Conservation (phyloP, 2,329 filamentous ascomycete species). For the Conoideocrella luteorostrata region DNA sequence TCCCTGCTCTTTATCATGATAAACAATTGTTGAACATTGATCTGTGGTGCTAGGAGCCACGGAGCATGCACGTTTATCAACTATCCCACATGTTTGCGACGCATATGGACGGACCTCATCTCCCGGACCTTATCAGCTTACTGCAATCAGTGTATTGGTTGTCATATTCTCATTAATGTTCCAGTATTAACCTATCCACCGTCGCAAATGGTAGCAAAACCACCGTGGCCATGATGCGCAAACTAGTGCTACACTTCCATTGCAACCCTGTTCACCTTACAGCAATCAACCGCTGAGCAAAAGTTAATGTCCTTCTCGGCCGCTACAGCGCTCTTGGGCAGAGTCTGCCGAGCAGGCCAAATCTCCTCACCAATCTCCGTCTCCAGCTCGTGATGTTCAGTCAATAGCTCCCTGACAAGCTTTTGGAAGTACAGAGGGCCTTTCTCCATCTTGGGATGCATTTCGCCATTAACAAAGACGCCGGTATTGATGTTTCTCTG, state of each 20-base stretch:
- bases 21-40: too few relatives aligned
- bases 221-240: too few relatives aligned
- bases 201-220: too few relatives aligned
- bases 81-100: too few relatives aligned
- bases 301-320: slow-evolving; percentile 24
- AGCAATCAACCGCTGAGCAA: slow-evolving; percentile 29
- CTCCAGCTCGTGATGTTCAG: slow-evolving; percentile 41
- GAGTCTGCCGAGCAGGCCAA: slow-evolving; percentile 41
- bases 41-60: too few relatives aligned
- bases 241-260: slow-evolving; percentile 2
- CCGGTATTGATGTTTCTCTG: slow-evolving; percentile 57
- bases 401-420: slow-evolving; percentile 39
- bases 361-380: slow-evolving; percentile 38
- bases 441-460: slow-evolving; percentile 56
- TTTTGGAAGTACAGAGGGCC: slow-evolving; percentile 52
- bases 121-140: too few relatives aligned
- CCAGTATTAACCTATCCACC: too few relatives aligned
- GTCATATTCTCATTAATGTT: too few relatives aligned
- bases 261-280: slow-evolving; percentile 16
- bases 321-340: slow-evolving; percentile 20
- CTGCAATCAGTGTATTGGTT: too few relatives aligned
- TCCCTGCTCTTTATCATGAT: too few relatives aligned
- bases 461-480: slow-evolving; percentile 55
- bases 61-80: too few relatives aligned
- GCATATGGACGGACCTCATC: too few relatives aligned